Evolutionary conservation across 2,329 filamentous ascomycete genomes (phyloP).

Genomic region (Sporothrix mexicana): DNA sequence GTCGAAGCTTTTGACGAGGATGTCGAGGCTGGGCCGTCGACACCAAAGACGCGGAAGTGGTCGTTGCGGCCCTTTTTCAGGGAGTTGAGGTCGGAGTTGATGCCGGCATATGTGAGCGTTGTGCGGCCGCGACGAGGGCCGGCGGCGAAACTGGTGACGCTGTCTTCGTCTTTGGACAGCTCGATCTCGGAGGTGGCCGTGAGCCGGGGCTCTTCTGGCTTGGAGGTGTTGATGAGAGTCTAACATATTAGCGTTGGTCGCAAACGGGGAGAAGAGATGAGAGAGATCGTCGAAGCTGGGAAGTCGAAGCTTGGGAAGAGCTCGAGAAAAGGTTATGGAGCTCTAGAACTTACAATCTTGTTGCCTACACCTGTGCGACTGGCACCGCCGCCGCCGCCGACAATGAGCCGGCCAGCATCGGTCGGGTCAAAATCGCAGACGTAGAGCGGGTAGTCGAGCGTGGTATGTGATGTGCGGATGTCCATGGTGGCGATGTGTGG

Average conservation of each 20-base stretch:
- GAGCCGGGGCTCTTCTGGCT: slow-evolving; percentile 63
- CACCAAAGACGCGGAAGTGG: slow-evolving; percentile 78
- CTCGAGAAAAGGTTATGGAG: background rate
- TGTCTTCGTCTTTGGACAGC: slow-evolving; percentile 84
- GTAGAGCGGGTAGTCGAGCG: slow-evolving; percentile 83
- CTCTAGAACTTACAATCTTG: slow-evolving; percentile 69
- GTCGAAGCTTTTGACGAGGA: slow-evolving; percentile 37
- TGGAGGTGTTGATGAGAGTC: slow-evolving; percentile 74
- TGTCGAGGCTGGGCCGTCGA: slow-evolving; percentile 50
- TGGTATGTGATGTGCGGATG: slow-evolving; percentile 63
- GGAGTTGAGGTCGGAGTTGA: slow-evolving; percentile 79
- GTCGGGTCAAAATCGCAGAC: slow-evolving; percentile 86
- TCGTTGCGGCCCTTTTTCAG: slow-evolving; percentile 78
- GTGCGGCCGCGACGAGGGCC: slow-evolving; percentile 63
- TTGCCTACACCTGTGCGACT: slow-evolving; percentile 82
- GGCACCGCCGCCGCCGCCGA: slow-evolving; percentile 86
- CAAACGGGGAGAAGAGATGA: background rate
- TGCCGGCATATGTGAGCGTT: slow-evolving; percentile 71
- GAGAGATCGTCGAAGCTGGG: background rate
- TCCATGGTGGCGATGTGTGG: slow-evolving; percentile 34
- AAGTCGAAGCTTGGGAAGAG: no score
- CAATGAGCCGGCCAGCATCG: slow-evolving; percentile 75
- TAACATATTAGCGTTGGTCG: slow-evolving; percentile 43
- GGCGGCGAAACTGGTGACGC: slow-evolving; percentile 79
- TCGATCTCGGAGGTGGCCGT: slow-evolving; percentile 73